phyloP scores from a whole-genome alignment of 495 filamentous ascomycete species.

The Penicillium roqueforti region DNA sequence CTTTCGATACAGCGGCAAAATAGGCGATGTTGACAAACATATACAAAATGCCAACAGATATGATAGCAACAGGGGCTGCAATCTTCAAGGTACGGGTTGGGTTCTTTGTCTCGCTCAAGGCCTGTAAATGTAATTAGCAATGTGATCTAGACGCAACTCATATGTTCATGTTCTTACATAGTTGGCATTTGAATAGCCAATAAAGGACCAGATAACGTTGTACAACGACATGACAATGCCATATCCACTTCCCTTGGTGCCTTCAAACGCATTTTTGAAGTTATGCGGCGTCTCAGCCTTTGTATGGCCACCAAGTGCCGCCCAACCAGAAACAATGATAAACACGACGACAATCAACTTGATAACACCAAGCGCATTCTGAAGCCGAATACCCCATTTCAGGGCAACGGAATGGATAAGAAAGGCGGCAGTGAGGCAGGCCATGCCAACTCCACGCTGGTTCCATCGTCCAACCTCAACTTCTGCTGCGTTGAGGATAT shows the following conservation, averaged over 20 bases:
- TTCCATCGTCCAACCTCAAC: constrained; percentile 61
- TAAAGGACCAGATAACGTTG: constrained; percentile 65
- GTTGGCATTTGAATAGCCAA: constrained; percentile 62
- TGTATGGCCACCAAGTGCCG: constrained; percentile 50
- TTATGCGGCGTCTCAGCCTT: constrained; percentile 52
- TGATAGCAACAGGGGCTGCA: constrained; percentile 60
- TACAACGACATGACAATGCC: constrained; percentile 60
- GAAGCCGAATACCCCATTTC: constrained; percentile 65
- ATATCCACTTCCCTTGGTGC: constrained; percentile 53
- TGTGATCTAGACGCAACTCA: neutral
- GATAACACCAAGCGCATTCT: constrained; percentile 62
- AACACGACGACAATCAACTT: constrained; percentile 65
- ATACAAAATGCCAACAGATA: constrained; percentile 58
- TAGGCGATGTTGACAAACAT: constrained; percentile 70
- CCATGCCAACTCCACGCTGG: constrained; percentile 62
- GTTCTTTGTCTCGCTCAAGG: constrained; percentile 58
- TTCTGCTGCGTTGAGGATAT: constrained; percentile 61
- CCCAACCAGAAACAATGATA: constrained; percentile 62
- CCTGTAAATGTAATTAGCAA: constrained; percentile 33
- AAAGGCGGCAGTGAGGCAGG: constrained; percentile 61
- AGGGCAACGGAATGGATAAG: constrained; percentile 55
- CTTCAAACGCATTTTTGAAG: constrained; percentile 62
- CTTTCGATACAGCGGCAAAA: constrained; percentile 62
- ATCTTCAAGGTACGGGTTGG: constrained; percentile 59
- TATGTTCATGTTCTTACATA: constrained; percentile 27